Percentiles rank a stretch among this genome's conserved stretches.
Evolutionary conservation across 371 early-diverging fungal genomes (phyloP).

Genomic region (Zopfochytrium polystomum): DNA sequence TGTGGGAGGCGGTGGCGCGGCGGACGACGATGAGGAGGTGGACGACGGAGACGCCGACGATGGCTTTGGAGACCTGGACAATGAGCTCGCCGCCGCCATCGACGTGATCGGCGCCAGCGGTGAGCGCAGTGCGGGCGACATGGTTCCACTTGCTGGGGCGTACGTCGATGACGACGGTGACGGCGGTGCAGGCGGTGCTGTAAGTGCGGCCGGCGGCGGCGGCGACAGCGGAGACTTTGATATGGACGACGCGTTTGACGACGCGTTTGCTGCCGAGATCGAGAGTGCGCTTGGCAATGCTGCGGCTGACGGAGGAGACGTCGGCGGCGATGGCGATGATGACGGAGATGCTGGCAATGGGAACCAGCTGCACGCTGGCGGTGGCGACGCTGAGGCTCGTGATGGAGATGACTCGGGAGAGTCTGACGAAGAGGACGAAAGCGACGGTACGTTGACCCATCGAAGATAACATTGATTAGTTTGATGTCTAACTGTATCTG

Average conservation of each 20-base stretch:
- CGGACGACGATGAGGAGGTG: too few species aligned
- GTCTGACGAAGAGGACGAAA: conserved; percentile 28
- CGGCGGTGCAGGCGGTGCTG: conserved; percentile 10
- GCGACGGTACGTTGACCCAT: neutral
- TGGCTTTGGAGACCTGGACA: conserved; percentile 25
- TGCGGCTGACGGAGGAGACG: conserved; percentile 6
- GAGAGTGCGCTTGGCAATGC: conserved; percentile 13
- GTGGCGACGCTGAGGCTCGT: conserved; percentile 12
- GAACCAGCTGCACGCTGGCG: neutral
- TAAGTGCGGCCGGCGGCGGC: conserved; percentile 2
- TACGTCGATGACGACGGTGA: conserved; percentile 28
- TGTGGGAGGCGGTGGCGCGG: conserved; percentile 4
- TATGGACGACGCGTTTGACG: conserved; percentile 16
- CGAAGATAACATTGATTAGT: neutral
- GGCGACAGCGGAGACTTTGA: conserved; percentile 36
- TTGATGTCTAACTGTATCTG: neutral
- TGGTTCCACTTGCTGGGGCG: conserved; percentile 42
- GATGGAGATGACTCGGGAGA: conserved; percentile 28
- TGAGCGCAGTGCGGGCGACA: conserved; percentile 27
- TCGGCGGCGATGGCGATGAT: conserved; percentile 12
- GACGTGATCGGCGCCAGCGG: conserved; percentile 20
- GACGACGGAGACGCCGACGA: conserved; percentile 29
- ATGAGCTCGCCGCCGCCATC: conserved; percentile 14
- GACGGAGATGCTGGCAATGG: conserved; percentile 12
- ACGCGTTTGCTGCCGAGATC: conserved; percentile 21